phyloP scores from a whole-genome alignment of 176 grass and related monocot species.

The Stipa capillata region DNA sequence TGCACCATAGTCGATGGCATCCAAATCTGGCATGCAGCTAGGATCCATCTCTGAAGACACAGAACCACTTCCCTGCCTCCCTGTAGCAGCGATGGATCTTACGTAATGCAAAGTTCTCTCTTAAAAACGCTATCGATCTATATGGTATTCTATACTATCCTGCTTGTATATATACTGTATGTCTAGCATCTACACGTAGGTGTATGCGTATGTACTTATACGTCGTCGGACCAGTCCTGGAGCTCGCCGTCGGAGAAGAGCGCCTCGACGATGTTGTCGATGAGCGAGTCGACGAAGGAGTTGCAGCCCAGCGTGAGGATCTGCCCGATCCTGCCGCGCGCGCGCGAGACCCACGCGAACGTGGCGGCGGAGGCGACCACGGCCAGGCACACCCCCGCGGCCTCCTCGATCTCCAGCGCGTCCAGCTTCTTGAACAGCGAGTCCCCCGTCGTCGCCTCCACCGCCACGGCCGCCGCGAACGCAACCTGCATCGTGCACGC shows the following conservation, averaged over 20 bases:
- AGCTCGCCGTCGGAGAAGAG: slow-evolving; percentile 76
- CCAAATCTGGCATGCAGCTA: background rate
- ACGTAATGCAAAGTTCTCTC: background rate
- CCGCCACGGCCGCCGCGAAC: slow-evolving; percentile 65
- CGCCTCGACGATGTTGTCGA: slow-evolving; percentile 92
- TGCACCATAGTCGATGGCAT: background rate
- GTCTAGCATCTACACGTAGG: background rate
- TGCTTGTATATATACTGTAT: background rate
- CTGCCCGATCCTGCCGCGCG: slow-evolving; percentile 68
- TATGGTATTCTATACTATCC: slow-evolving; percentile 1
- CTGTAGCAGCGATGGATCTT: background rate
- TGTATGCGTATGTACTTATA: background rate
- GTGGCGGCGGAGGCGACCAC: slow-evolving; percentile 62
- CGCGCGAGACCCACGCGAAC: slow-evolving; percentile 77
- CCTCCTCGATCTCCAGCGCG: slow-evolving; percentile 73
- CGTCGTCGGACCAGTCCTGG: slow-evolving; percentile 82
- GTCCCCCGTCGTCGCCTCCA: slow-evolving; percentile 75
- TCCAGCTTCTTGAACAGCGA: slow-evolving; percentile 97
- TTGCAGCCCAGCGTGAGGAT: slow-evolving; percentile 76
- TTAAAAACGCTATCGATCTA: background rate
- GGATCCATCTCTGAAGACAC: background rate
- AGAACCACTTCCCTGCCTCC: background rate
- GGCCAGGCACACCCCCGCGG: slow-evolving; percentile 54
- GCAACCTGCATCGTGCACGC: slow-evolving; percentile 24
- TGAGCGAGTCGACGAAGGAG: slow-evolving; percentile 82